Conservation (phyloP, 495 filamentous ascomycete species). For the Rostrohypoxylon terebratum region DNA sequence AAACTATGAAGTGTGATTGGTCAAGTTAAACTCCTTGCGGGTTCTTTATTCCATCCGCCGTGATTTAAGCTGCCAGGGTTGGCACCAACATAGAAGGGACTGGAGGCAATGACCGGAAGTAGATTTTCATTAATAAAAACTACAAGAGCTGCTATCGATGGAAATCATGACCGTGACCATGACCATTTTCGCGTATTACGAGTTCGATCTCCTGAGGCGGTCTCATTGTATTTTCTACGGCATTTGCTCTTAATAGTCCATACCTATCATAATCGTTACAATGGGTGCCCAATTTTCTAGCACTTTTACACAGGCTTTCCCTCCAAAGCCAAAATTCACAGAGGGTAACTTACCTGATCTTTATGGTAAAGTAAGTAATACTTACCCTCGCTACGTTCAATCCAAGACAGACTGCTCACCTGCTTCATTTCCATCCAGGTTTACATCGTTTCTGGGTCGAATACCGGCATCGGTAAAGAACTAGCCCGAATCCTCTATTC, state of each 20-base stretch:
- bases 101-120: not conserved
- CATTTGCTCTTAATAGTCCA: not conserved
- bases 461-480: conserved; percentile 61
- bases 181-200: not conserved
- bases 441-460: conserved; percentile 64
- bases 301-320: conserved; percentile 42
- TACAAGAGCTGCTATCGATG: not conserved
- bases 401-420: not conserved
- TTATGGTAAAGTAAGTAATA: conserved; percentile 38
- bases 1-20: conserved; percentile 30
- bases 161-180: not conserved
- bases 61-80: not conserved
- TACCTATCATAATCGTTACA: not conserved
- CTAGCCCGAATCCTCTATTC: conserved; percentile 59
- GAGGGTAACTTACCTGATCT: conserved; percentile 46
- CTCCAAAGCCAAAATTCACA: conserved; percentile 45
- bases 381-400: not conserved
- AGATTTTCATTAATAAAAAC: conserved; percentile 2
- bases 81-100: not conserved
- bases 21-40: not conserved
- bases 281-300: conserved; percentile 37
- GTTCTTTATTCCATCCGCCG: not conserved
- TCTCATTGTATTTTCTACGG: not conserved
- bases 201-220: not conserved
- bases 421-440: conserved; percentile 44